Percentiles rank a stretch among this genome's conserved stretches.
Conservation (phyloP, 2,329 filamentous ascomycete species). For the Colletotrichum limetticola region DNA sequence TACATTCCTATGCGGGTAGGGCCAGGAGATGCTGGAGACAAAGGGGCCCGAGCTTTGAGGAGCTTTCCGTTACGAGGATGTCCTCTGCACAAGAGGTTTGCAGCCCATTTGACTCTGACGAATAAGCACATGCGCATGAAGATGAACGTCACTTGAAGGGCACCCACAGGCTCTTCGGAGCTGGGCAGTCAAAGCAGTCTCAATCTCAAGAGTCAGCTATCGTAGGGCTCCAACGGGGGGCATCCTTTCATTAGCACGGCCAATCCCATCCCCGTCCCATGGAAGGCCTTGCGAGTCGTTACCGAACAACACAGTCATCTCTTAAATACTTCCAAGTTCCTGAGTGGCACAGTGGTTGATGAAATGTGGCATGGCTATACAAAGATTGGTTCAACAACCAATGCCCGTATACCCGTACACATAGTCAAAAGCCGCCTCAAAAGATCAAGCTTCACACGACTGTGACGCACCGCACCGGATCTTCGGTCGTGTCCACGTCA, state of each 20-base stretch:
- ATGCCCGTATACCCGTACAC: not conserved
- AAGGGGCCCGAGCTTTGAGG: not conserved
- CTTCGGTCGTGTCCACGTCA: not conserved
- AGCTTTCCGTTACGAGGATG: slow-evolving; percentile 11
- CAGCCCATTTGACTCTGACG: slow-evolving; percentile 2
- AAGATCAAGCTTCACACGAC: not conserved
- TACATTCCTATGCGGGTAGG: not conserved
- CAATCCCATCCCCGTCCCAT: not conserved
- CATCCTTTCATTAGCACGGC: not conserved
- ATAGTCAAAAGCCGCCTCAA: not conserved
- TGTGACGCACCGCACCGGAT: not conserved
- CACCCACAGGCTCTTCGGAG: not conserved
- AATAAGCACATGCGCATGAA: slow-evolving; percentile 23
- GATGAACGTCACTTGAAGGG: slow-evolving; percentile 7
- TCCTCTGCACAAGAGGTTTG: not conserved
- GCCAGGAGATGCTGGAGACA: slow-evolving; percentile 6
- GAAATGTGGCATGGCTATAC: not conserved
- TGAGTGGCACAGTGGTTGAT: not conserved
- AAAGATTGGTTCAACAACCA: not conserved
- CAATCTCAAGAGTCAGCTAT: slow-evolving; percentile 11
- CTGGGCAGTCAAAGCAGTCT: not conserved
- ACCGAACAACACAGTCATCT: not conserved
- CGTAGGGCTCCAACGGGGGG: not conserved
- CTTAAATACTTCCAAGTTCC: not conserved
- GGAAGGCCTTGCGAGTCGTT: not conserved